These are phyloP conservation scores for Phytophthora podocarpi DNA, from an alignment of 352 stramenopile genomes.

Conservation along the genomic window DNA sequence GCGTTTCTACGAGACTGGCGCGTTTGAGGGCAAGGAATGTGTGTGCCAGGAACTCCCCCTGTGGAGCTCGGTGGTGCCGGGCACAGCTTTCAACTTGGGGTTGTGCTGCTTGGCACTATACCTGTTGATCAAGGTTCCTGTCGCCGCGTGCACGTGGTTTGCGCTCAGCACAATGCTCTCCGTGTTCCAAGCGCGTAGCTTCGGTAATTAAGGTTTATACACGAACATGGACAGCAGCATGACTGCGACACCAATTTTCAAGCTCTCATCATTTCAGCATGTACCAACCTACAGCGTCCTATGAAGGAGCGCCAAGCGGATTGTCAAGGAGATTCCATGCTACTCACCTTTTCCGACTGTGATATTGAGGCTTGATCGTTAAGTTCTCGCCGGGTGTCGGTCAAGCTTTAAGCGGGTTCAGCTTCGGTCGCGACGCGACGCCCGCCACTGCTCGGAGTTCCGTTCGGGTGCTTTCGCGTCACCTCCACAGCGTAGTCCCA, in stretches of 20 bases:
- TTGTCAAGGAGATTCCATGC: too few species aligned
- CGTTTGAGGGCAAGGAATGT: conserved; percentile 47
- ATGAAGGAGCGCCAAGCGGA: too few species aligned
- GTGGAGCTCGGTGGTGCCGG: conserved; percentile 31
- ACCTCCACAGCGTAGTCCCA: conserved; percentile 55
- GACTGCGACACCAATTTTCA: neutral
- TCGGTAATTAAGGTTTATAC: conserved; percentile 39
- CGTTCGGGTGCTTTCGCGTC: conserved; percentile 31
- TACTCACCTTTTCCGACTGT: too few species aligned
- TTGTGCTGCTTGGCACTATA: conserved; percentile 41
- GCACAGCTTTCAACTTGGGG: conserved; percentile 47
- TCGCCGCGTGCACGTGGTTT: conserved; percentile 43
- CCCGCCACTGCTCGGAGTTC: conserved; percentile 56
- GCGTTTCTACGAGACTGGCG: conserved; percentile 66
- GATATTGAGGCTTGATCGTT: too few species aligned
- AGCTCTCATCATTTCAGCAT: neutral
- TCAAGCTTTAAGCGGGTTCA: too few species aligned
- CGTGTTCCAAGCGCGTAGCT: conserved; percentile 53
- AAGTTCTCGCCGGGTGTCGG: too few species aligned
- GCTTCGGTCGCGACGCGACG: neutral
- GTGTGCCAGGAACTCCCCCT: conserved; percentile 39
- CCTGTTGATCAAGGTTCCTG: conserved; percentile 38
- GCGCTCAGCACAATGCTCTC: conserved; percentile 49
- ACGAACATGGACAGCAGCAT: neutral
- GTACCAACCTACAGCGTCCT: neutral